Conservation (phyloP, 1,139 yeast species). For the Debaryomycetaceae sp. region DNA sequence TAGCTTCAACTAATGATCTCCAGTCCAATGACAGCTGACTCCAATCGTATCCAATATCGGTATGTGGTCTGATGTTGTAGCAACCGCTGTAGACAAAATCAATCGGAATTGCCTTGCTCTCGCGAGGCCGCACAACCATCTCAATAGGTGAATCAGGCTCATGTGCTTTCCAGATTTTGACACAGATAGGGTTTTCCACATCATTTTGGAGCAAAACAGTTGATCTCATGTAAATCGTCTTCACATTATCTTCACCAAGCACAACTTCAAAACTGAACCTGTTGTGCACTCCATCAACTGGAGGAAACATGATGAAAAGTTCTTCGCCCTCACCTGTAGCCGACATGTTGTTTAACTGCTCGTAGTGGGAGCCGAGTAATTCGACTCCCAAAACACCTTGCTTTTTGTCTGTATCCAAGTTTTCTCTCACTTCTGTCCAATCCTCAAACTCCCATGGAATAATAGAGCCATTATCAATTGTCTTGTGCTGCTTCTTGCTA, state of each 20-base stretch:
- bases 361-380: conserved; percentile 52
- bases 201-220: conserved; percentile 68
- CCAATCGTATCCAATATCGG: conserved; percentile 60
- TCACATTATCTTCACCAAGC: conserved; percentile 73
- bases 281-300: conserved; percentile 60
- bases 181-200: conserved; percentile 52
- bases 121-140: conserved; percentile 47
- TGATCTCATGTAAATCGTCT: conserved; percentile 70
- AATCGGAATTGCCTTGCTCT: conserved; percentile 66
- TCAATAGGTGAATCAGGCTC: conserved; percentile 12
- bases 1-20: conserved; percentile 51
- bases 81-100: conserved; percentile 57
- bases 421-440: conserved; percentile 84
- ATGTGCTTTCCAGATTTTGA: conserved; percentile 17
- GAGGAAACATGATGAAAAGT: conserved; percentile 62
- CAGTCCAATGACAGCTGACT: conserved; percentile 58
- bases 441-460: conserved; percentile 93
- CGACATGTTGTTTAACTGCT: conserved; percentile 51
- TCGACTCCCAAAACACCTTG: conserved; percentile 59
- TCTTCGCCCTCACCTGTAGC: conserved; percentile 85
- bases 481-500: conserved; percentile 17
- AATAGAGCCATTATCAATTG: conserved; percentile 46
- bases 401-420: conserved; percentile 61
- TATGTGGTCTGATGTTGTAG: conserved; percentile 58
- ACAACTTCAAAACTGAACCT: conserved; percentile 69